These are phyloP conservation scores for Candida succiphila DNA, from an alignment of 805 yeast species.

Conservation along the genomic window DNA sequence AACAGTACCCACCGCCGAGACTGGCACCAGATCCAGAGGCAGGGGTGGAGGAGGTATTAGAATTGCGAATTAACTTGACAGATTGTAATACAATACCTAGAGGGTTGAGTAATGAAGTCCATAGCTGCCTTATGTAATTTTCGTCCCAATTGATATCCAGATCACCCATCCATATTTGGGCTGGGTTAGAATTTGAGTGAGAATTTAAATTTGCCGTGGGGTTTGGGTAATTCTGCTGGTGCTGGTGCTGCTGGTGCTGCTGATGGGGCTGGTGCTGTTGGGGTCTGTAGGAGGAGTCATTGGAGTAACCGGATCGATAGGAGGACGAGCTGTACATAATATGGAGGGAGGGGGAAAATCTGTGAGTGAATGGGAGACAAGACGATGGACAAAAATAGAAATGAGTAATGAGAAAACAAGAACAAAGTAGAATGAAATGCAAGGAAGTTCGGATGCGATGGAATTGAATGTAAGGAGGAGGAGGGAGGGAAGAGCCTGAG, in stretches of 20 bases:
- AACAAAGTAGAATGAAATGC: background rate
- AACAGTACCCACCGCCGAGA: conserved; percentile 46
- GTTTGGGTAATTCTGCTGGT: conserved; percentile 4
- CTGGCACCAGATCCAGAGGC: conserved; percentile 18
- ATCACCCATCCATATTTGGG: conserved; percentile 83
- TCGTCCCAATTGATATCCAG: conserved; percentile 83
- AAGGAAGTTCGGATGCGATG: background rate
- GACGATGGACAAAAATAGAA: background rate
- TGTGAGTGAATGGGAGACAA: too few species aligned
- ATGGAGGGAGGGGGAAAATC: background rate
- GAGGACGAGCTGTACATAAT: background rate
- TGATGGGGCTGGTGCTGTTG: background rate
- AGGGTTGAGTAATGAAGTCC: conserved; percentile 40
- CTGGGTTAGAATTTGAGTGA: conserved; percentile 9
- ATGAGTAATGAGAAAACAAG: background rate
- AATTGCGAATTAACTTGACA: conserved; percentile 66
- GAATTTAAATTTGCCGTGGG: conserved; percentile 2
- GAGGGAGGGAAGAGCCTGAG: background rate
- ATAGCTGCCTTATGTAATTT: conserved; percentile 48
- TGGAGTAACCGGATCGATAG: background rate
- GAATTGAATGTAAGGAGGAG: background rate
- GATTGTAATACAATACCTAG: conserved; percentile 48
- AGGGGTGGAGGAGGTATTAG: too few species aligned
- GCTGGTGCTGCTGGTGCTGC: conserved; percentile 4
- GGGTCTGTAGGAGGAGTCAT: background rate